phyloP scores from a whole-genome alignment of 306 rosid genomes.

The Castanea mollissima region DNA sequence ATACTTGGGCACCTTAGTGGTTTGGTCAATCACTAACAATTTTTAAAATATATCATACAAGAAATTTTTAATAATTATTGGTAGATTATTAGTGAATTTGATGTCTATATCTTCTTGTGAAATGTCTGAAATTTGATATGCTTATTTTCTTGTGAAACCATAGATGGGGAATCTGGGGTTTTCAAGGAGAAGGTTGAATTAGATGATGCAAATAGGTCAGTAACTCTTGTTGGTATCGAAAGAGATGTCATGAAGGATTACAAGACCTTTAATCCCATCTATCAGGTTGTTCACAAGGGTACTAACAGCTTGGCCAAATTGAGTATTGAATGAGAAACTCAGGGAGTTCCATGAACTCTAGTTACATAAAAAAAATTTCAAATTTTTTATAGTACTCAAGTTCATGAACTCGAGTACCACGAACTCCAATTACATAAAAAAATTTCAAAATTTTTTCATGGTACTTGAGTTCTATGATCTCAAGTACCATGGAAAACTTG shows the following conservation, averaged over 20 bases:
- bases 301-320: slow-evolving; percentile 6
- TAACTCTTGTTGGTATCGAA: slow-evolving; percentile 19
- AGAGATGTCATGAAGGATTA: slow-evolving; percentile 29
- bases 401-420: too few species aligned
- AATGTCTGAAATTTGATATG: not conserved
- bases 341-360: not conserved
- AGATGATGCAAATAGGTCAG: slow-evolving; percentile 15
- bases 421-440: too few species aligned
- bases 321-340: slow-evolving; percentile 32
- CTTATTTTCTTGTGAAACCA: not conserved
- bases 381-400: too few species aligned
- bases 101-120: not conserved
- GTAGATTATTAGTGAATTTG: not conserved
- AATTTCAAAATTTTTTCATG: too few species aligned
- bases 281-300: slow-evolving; percentile 23
- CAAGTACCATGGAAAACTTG: too few species aligned
- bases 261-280: slow-evolving; percentile 22
- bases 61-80: not conserved
- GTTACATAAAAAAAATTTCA: too few species aligned
- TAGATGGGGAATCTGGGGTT: slow-evolving; percentile 19
- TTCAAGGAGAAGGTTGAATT: slow-evolving; percentile 39
- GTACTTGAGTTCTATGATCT: too few species aligned
- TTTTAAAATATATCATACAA: too few species aligned
- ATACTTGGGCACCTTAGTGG: too few species aligned
- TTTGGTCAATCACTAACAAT: too few species aligned